Evolutionary conservation across 1,284 basidiomycete species (phyloP), one percentile per base, ranked within the genome.

Genomic region (Rhizoctonia solani): DNA sequence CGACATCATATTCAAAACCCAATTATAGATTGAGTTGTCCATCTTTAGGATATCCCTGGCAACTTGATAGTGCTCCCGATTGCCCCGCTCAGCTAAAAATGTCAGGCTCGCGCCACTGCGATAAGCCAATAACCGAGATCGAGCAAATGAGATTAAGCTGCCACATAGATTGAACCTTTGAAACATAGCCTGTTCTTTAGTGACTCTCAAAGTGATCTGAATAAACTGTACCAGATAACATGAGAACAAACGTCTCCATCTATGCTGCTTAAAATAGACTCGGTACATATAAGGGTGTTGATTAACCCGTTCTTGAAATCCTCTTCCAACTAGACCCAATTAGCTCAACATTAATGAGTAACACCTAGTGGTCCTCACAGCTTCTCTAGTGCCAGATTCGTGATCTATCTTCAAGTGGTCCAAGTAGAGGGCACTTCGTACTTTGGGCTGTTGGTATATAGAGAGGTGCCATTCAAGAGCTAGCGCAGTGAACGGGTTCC

Each of bases 81-180:
- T 85, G 3, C 79, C 81, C 69, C 79, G 79, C 72, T 89, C 85
- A 27, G 83, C 79, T 82, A 92, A 82, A 72, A 88, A 82, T 13
- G 91, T 75, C 42, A 89, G 71, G 72, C 84, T 82, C 67, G 83
- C 81, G 67, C 81, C 77, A 37, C 76, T 75, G 16, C 79, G 81
- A 42, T 78, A 73, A 54, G 82, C 77, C 23, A 80, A 79, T 49
- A 81, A 79, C 41, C 81, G 81, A 49, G 81, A 76, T 70, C 82
- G 83, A 13, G 82, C 82, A 73, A 84, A 82, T 0, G 84, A 85
- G 14, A 87, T 73, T 55, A 85, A 82, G 68, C 86, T 85, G 68
- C 86, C 84, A 67, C 83, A 83, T 1, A 83, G 71, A 72, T 90
- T 82, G 71, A 83, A 90, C 67, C 88, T 89, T 9, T 6, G 25